A percentile compares a stretch with the other conserved stretches of the same genome.
phyloP scores from a whole-genome alignment of 257 asterid species.

The Nicotiana tomentosiformis region DNA sequence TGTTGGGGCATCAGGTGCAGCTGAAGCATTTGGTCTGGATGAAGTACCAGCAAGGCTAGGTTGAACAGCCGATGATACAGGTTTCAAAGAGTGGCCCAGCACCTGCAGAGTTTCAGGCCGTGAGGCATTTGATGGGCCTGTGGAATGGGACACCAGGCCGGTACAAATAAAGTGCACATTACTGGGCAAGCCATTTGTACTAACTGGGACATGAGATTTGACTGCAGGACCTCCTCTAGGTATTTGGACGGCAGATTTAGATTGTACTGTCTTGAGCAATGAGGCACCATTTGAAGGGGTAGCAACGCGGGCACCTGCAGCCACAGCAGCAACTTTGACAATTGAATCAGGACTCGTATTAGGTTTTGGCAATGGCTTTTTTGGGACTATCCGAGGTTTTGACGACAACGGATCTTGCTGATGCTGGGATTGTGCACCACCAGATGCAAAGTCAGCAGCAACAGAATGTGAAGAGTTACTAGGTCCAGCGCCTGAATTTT shows the following conservation, averaged over 20 bases:
- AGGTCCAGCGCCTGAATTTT: constrained; percentile 21
- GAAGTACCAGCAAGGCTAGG: background rate
- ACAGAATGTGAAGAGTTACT: constrained; percentile 14
- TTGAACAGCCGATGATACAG: background rate
- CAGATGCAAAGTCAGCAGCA: constrained; percentile 23
- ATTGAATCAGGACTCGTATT: constrained; percentile 36
- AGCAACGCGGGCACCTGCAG: constrained; percentile 85
- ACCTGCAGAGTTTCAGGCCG: background rate
- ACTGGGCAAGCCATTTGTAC: constrained; percentile 54
- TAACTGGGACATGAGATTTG: constrained; percentile 41
- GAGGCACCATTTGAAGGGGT: constrained; percentile 57
- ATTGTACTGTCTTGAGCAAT: constrained; percentile 47
- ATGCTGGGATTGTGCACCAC: constrained; percentile 17
- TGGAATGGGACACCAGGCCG: background rate
- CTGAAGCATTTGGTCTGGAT: constrained; percentile 5
- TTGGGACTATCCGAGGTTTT: constrained; percentile 21
- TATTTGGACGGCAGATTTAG: constrained; percentile 51
- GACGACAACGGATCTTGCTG: constrained; percentile 23
- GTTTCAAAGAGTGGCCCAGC: background rate
- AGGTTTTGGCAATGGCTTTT: constrained; percentile 31
- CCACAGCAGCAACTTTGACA: constrained; percentile 82
- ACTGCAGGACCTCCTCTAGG: constrained; percentile 40
- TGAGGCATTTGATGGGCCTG: background rate
- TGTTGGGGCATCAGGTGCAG: background rate
- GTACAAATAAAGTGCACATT: constrained; percentile 60